These are phyloP conservation scores for Parathielavia hyrcaniae DNA, from an alignment of 495 filamentous ascomycete species.

Conservation along the genomic window DNA sequence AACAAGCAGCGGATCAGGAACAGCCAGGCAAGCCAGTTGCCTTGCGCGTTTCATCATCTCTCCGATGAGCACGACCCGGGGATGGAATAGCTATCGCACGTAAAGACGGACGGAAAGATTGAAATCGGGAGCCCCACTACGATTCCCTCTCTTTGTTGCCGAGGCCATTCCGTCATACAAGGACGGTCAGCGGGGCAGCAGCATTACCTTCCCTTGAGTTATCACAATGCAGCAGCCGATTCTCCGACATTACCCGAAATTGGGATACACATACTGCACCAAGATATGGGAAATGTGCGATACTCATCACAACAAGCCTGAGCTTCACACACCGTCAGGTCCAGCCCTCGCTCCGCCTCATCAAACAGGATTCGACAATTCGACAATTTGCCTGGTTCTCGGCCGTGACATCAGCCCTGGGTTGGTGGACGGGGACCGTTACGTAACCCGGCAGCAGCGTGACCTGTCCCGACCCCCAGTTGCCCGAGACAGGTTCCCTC, in stretches of 20 bases:
- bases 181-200: constrained; percentile 5
- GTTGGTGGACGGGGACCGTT: constrained; percentile 17
- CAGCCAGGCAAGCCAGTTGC: background rate
- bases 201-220: too few relatives aligned
- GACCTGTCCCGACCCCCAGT: constrained; percentile 11
- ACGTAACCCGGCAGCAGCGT: constrained; percentile 27
- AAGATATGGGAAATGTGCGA: background rate
- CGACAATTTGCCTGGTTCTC: background rate
- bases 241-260: constrained; percentile 29
- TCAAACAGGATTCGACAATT: constrained; percentile 5
- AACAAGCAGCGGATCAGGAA: constrained; percentile 3
- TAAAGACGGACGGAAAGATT: background rate
- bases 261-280: background rate
- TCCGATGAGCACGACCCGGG: background rate
- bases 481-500: background rate
- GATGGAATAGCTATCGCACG: background rate
- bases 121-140: background rate
- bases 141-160: constrained; percentile 16
- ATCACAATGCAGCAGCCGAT: constrained; percentile 5
- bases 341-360: background rate
- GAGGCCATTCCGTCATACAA: constrained; percentile 27
- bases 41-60: constrained; percentile 1
- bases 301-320: background rate
- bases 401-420: constrained; percentile 15
- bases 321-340: background rate